Evolutionary conservation across 73 alveolate species (phyloP), one percentile per base, ranked within the genome.

Genomic region (Effrenium voratum): DNA sequence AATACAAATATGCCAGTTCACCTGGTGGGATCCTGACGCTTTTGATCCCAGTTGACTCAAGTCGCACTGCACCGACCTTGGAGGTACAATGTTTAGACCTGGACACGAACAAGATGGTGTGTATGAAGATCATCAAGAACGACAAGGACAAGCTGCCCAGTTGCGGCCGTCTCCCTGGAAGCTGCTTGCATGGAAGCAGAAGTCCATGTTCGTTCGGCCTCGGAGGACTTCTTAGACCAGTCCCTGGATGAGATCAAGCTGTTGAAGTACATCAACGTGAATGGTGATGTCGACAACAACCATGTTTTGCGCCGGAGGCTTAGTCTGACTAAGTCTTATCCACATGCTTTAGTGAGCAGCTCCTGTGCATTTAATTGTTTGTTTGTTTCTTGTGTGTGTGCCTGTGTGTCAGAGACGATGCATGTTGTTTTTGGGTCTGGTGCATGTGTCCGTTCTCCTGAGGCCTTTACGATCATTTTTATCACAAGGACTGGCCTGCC

Each of bases 61-160:
- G 13, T 44, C 63, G 0, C 87, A 38, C 63, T 41, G 59, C 8
- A 45, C 83, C 0, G 50, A 49, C 75, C 40, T 99, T 99, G 93
- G 99, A 99, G 50, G 99, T 99, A 28, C 99, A 99, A 94, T 99
- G 99, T 93, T 99, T 99, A 57, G 99, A 99, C 99, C 93, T 99
- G 76, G 99, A 99, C 98, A 99, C 99, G 38, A 99, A 99, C 97
- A 99, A 99, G 98, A 99, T 99, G 99, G 99, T 99, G 40, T 99
- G 99, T 99, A 99, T 99, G 99, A 99, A 99, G 75, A 99, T 99
- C 85, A 99, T 99, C 81, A 99, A 99, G 99, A 99, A 99, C 95
- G 99, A 99, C 99, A 99, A 99, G 97, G 79, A 66, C 34, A 26
- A 66, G 79, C 40, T 66, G 79, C 30, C 79, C 1, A 66, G 40